phyloP scores from a whole-genome alignment of 2,329 filamentous ascomycete species.

The Didymella arachidicola region DNA sequence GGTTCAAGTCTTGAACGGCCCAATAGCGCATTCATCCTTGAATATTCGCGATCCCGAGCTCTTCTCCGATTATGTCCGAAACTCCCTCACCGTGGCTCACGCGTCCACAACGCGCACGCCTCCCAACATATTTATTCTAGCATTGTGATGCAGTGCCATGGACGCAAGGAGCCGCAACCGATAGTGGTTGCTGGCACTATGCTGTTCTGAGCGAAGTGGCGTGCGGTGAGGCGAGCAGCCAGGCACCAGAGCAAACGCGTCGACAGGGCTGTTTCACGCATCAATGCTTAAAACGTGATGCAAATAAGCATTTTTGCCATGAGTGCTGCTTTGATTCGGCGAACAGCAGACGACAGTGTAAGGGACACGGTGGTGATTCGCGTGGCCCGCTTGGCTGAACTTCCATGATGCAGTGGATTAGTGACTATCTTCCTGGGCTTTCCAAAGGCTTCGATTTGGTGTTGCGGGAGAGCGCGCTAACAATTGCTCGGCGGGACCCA shows the following conservation, averaged over 20 bases:
- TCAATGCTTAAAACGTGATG: conserved; percentile 19
- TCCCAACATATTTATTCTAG: not conserved
- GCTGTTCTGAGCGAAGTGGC: conserved; percentile 20
- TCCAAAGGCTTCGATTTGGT: conserved; percentile 42
- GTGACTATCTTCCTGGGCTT: conserved; percentile 27
- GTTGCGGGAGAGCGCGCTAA: conserved; percentile 35
- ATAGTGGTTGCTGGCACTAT: conserved; percentile 16
- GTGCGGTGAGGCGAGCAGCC: conserved; percentile 32
- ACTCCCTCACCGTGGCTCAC: not conserved
- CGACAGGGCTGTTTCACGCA: conserved; percentile 27
- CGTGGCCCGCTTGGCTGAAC: conserved; percentile 12
- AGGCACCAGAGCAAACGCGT: conserved; percentile 38
- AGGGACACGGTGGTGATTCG: conserved; percentile 31
- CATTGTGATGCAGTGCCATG: conserved; percentile 3
- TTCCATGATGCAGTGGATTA: conserved; percentile 22
- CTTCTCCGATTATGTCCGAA: not conserved
- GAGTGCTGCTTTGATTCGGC: conserved; percentile 10
- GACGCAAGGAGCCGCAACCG: conserved; percentile 13
- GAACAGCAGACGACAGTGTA: conserved; percentile 9
- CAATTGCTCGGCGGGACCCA: conserved; percentile 27
- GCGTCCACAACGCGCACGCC: not conserved
- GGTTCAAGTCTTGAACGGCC: not conserved
- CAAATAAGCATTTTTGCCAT: conserved; percentile 8
- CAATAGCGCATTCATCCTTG: not conserved
- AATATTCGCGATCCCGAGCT: not conserved